phyloP scores from a whole-genome alignment of 306 rosid genomes.

The Acacia confusa region DNA sequence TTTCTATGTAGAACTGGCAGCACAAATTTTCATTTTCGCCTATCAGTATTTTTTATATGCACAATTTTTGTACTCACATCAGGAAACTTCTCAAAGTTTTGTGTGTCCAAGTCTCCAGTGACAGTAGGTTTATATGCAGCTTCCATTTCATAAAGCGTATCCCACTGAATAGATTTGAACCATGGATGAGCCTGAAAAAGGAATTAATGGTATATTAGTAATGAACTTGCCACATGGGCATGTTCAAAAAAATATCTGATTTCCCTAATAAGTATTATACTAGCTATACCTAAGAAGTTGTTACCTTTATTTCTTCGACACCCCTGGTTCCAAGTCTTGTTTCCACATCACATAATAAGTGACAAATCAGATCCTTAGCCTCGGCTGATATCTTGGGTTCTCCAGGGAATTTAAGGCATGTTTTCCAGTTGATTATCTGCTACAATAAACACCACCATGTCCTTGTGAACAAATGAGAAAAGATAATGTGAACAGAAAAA shows the following conservation, averaged over 20 bases:
- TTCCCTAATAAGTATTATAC: slow-evolving; percentile 11
- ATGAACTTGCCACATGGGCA: slow-evolving; percentile 4
- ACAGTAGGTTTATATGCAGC: slow-evolving; percentile 91
- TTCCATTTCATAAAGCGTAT: slow-evolving; percentile 87
- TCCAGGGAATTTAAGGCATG: slow-evolving; percentile 91
- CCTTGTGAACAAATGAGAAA: slow-evolving; percentile 23
- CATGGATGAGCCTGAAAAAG: slow-evolving; percentile 90
- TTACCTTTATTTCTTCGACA: slow-evolving; percentile 95
- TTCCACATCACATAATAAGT: slow-evolving; percentile 89
- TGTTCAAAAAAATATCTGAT: not conserved
- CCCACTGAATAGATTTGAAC: slow-evolving; percentile 86
- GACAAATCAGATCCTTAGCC: slow-evolving; percentile 82
- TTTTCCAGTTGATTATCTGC: slow-evolving; percentile 97
- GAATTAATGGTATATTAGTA: slow-evolving; percentile 13
- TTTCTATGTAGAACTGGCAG: not conserved
- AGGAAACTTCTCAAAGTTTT: slow-evolving; percentile 95
- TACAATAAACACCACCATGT: slow-evolving; percentile 27
- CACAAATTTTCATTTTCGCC: slow-evolving; percentile 3
- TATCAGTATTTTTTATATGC: slow-evolving; percentile 16
- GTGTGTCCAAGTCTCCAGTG: slow-evolving; percentile 90
- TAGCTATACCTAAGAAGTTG: slow-evolving; percentile 21
- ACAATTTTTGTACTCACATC: slow-evolving; percentile 63
- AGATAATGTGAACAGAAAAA: slow-evolving; percentile 28
- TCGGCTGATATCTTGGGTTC: slow-evolving; percentile 86
- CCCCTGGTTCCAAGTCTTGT: slow-evolving; percentile 88